Conservation (phyloP, 495 filamentous ascomycete genomes). For the Delitschia confertaspora region DNA sequence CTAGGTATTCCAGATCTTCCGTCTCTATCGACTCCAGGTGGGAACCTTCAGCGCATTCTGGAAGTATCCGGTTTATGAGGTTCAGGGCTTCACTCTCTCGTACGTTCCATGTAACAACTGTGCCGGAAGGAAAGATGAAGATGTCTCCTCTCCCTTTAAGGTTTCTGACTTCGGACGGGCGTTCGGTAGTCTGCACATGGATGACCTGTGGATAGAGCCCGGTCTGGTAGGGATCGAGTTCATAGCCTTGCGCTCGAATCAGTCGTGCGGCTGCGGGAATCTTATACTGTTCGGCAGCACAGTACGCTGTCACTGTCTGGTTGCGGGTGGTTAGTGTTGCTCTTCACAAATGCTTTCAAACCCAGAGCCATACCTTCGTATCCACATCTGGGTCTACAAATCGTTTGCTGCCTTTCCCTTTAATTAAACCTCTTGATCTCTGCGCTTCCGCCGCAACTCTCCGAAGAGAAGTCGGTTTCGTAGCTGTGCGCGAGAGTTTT, state of each 20-base stretch:
- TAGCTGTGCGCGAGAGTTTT: too few species aligned
- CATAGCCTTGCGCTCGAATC: conserved; percentile 59
- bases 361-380: conserved; percentile 28
- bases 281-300: conserved; percentile 78
- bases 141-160: conserved; percentile 64
- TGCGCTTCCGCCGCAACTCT: conserved; percentile 35
- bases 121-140: conserved; percentile 95
- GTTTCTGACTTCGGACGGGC: conserved; percentile 51
- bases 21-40: conserved; percentile 64
- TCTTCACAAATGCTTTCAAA: neutral
- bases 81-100: conserved; percentile 59
- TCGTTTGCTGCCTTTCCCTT: conserved; percentile 28
- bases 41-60: conserved; percentile 66
- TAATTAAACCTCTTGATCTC: conserved; percentile 31
- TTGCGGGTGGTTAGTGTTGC: neutral
- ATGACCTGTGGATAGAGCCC: conserved; percentile 58
- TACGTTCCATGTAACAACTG: conserved; percentile 85
- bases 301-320: conserved; percentile 67
- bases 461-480: conserved; percentile 30
- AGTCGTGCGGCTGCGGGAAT: conserved; percentile 64
- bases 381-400: conserved; percentile 36
- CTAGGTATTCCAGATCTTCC: conserved; percentile 81
- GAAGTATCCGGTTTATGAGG: conserved; percentile 62
- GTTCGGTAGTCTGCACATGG: conserved; percentile 53
- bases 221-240: conserved; percentile 52